Evolutionary conservation across 805 yeast species (phyloP).

Genomic region (Ogataea sp.): DNA sequence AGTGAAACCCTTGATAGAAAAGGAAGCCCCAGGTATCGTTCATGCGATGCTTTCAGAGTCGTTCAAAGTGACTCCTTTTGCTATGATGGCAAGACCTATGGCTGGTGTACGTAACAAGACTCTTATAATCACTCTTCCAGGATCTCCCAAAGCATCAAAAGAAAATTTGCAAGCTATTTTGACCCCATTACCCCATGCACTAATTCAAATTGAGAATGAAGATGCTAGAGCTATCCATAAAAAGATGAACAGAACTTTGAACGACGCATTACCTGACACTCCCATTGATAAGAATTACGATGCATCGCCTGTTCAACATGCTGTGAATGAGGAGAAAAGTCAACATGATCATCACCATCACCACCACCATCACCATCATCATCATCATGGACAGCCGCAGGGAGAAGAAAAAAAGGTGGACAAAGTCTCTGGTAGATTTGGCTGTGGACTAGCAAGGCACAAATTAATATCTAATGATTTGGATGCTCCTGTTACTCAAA

Average conservation of each 20-base stretch:
- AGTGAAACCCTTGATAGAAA: constrained; percentile 30
- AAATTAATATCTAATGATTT: constrained; percentile 26
- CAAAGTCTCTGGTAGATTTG: constrained; percentile 6
- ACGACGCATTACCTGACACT: constrained; percentile 16
- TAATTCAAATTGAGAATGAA: constrained; percentile 26
- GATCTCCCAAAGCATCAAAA: constrained; percentile 40
- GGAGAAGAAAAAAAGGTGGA: constrained; percentile 8
- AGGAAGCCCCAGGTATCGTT: constrained; percentile 41
- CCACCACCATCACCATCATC: constrained; percentile 7
- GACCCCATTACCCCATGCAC: constrained; percentile 33
- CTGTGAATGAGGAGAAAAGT: not conserved
- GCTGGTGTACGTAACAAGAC: constrained; percentile 34
- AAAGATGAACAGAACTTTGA: constrained; percentile 18
- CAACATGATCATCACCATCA: constrained; percentile 8
- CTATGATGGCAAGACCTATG: constrained; percentile 41
- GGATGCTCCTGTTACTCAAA: constrained; percentile 27
- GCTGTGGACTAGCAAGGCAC: constrained; percentile 30
- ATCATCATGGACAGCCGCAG: constrained; percentile 7
- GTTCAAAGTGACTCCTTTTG: constrained; percentile 36
- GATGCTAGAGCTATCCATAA: constrained; percentile 34
- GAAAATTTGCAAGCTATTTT: constrained; percentile 35
- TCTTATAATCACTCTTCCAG: constrained; percentile 40
- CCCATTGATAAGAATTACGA: constrained; percentile 1
- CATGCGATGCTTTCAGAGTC: constrained; percentile 38
- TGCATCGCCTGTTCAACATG: constrained; percentile 1